Conservation (phyloP, 1,284 basidiomycete genomes). For the Papiliotrema nemorosa region DNA sequence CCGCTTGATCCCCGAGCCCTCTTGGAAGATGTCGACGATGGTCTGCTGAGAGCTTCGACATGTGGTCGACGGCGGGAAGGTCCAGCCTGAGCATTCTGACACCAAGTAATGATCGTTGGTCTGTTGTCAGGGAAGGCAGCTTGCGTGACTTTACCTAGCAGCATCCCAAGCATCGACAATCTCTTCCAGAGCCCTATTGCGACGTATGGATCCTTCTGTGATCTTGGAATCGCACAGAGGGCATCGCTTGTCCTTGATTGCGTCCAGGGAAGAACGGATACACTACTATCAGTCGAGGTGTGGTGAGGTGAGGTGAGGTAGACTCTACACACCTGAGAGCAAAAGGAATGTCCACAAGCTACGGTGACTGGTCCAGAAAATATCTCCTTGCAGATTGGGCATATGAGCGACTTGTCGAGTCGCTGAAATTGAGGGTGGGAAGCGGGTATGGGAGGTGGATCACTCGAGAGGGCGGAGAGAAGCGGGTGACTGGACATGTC, state of each 20-base stretch:
- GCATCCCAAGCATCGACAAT: conserved; percentile 44
- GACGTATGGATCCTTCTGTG: conserved; percentile 36
- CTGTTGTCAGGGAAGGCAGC: too few species aligned
- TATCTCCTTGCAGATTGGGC: conserved; percentile 45
- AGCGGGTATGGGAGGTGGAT: conserved; percentile 35
- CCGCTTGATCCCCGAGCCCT: conserved; percentile 9
- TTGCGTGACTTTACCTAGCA: too few species aligned
- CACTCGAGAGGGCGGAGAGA: conserved; percentile 22
- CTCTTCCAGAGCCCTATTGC: conserved; percentile 45
- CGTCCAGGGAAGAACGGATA: conserved; percentile 37
- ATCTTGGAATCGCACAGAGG: conserved; percentile 37
- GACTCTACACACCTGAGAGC: conserved; percentile 39
- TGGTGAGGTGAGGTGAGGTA: not conserved
- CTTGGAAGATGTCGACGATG: conserved; percentile 15
- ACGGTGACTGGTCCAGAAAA: conserved; percentile 42
- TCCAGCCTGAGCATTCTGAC: conserved; percentile 12
- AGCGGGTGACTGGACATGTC: conserved; percentile 31
- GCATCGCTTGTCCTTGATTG: conserved; percentile 30
- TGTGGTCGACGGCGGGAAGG: conserved; percentile 15
- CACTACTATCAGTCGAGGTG: conserved; percentile 26
- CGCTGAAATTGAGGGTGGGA: conserved; percentile 29
- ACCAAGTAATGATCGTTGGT: conserved; percentile 19
- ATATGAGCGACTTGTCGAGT: conserved; percentile 36
- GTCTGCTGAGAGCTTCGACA: conserved; percentile 14
- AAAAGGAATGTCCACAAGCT: conserved; percentile 47